A percentile compares a stretch with the other conserved stretches of the same genome.
phyloP scores from a whole-genome alignment of 768 basidiomycete genomes.

The Leccinum incarnatum region DNA sequence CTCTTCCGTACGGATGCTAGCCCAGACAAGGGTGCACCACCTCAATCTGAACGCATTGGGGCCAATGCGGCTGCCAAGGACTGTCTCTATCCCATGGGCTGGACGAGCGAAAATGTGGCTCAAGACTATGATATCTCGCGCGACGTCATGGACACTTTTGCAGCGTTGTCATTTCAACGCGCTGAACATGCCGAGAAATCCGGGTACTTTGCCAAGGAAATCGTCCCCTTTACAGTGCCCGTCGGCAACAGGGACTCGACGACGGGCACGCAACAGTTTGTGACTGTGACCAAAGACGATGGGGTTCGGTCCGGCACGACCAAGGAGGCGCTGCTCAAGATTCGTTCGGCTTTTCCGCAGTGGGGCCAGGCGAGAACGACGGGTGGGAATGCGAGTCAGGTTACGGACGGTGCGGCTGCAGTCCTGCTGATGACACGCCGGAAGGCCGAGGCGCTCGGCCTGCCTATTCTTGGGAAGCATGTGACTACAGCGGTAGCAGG shows the following conservation, averaged over 20 bases:
- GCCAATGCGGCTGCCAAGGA: slow-evolving; percentile 55
- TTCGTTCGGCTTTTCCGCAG: slow-evolving; percentile 77
- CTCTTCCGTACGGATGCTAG: slow-evolving; percentile 31
- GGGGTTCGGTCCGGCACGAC: slow-evolving; percentile 78
- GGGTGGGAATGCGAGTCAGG: slow-evolving; percentile 83
- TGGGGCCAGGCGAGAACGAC: slow-evolving; percentile 75
- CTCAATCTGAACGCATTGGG: slow-evolving; percentile 60
- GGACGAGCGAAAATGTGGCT: slow-evolving; percentile 88
- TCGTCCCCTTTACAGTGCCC: slow-evolving; percentile 71
- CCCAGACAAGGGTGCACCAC: slow-evolving; percentile 60
- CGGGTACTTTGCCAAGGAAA: slow-evolving; percentile 66
- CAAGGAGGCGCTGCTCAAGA: slow-evolving; percentile 56
- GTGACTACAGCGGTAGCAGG: slow-evolving; percentile 71
- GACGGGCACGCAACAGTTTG: slow-evolving; percentile 49
- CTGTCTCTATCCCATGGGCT: slow-evolving; percentile 76
- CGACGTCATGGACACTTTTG: slow-evolving; percentile 72
- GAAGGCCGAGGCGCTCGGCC: slow-evolving; percentile 73
- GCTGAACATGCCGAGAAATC: slow-evolving; percentile 71
- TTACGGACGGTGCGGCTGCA: slow-evolving; percentile 82
- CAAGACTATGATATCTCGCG: slow-evolving; percentile 67
- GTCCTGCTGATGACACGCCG: slow-evolving; percentile 76
- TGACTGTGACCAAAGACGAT: slow-evolving; percentile 69
- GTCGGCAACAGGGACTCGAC: slow-evolving; percentile 57
- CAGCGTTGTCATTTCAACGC: slow-evolving; percentile 73
- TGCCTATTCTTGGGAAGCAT: slow-evolving; percentile 75